phyloP scores from a whole-genome alignment of 352 stramenopile genomes.

The Globisporangium parvum region DNA sequence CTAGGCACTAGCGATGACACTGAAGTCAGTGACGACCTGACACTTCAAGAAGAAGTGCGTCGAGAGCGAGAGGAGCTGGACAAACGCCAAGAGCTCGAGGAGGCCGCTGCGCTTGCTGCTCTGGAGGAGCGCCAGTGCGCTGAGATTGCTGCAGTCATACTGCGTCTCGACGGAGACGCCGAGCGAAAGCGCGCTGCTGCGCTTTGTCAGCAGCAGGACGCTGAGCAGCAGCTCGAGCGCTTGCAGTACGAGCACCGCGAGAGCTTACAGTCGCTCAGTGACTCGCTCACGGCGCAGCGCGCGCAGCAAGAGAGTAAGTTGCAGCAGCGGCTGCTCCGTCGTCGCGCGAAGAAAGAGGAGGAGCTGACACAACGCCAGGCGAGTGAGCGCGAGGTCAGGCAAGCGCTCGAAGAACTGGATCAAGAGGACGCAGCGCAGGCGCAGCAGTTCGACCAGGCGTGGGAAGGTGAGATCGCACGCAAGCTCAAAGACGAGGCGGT shows the following conservation, averaged over 20 bases:
- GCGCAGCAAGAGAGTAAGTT: constrained; percentile 34
- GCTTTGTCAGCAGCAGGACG: constrained; percentile 25
- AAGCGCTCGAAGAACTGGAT: constrained; percentile 8
- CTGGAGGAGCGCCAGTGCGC: constrained; percentile 13
- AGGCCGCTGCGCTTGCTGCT: constrained; percentile 5
- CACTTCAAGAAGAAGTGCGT: constrained; percentile 7
- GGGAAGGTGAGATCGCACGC: constrained; percentile 5
- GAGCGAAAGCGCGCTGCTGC: constrained; percentile 18
- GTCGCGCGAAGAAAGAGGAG: constrained; percentile 14
- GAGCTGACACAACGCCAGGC: constrained; percentile 4
- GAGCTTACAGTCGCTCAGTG: constrained; percentile 24
- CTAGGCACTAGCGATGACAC: background rate
- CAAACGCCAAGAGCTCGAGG: too few species aligned
- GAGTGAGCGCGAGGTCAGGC: background rate
- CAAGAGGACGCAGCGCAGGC: constrained; percentile 6
- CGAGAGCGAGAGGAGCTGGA: background rate
- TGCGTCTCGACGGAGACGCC: constrained; percentile 5
- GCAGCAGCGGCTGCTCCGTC: constrained; percentile 40
- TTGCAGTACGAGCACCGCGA: constrained; percentile 42
- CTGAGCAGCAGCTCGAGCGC: constrained; percentile 31
- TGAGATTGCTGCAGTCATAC: constrained; percentile 11
- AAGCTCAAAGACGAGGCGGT: constrained; percentile 2
- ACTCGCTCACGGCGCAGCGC: constrained; percentile 27
- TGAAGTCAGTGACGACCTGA: background rate
- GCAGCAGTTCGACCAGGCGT: constrained; percentile 9